phyloP scores from a whole-genome alignment of 208 protist genomes.

The Novymonas esmeraldas region DNA sequence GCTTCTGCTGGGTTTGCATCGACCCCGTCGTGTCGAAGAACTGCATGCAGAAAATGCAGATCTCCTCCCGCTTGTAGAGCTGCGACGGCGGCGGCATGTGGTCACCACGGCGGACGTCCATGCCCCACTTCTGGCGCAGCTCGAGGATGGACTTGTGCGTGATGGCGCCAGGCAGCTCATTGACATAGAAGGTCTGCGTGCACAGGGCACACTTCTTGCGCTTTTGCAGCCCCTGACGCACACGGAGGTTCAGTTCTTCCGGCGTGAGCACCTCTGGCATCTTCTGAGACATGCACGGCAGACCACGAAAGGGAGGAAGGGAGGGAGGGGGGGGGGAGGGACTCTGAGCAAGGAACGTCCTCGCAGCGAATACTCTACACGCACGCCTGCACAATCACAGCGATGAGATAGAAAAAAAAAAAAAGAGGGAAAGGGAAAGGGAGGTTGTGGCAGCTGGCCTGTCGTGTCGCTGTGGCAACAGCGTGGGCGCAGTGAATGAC shows the following conservation, averaged over 20 bases:
- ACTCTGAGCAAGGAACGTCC: neutral
- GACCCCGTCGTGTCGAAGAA: constrained; percentile 90
- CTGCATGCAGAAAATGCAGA: constrained; percentile 95
- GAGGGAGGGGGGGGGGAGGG: too few species aligned
- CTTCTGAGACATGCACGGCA: constrained; percentile 31
- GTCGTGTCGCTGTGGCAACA: too few species aligned
- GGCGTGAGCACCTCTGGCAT: constrained; percentile 47
- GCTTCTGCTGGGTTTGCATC: constrained; percentile 88
- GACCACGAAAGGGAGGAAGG: too few species aligned
- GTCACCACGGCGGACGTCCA: constrained; percentile 79
- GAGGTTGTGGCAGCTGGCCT: too few species aligned
- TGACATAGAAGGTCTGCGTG: constrained; percentile 90
- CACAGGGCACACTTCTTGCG: constrained; percentile 91
- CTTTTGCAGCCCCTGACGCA: constrained; percentile 92
- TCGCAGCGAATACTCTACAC: too few species aligned
- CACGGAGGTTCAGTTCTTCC: constrained; percentile 78
- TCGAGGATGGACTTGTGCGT: constrained; percentile 93
- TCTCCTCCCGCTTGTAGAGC: constrained; percentile 91
- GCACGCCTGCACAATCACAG: neutral
- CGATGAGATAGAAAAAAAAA: neutral
- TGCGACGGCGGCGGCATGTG: constrained; percentile 91
- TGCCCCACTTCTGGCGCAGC: constrained; percentile 89
- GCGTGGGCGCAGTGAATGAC: too few species aligned
- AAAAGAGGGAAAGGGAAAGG: neutral
- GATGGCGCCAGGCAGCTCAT: constrained; percentile 90